Conservation (phyloP, 108 stramenopile genomes). For the Cyclotella baltica region DNA sequence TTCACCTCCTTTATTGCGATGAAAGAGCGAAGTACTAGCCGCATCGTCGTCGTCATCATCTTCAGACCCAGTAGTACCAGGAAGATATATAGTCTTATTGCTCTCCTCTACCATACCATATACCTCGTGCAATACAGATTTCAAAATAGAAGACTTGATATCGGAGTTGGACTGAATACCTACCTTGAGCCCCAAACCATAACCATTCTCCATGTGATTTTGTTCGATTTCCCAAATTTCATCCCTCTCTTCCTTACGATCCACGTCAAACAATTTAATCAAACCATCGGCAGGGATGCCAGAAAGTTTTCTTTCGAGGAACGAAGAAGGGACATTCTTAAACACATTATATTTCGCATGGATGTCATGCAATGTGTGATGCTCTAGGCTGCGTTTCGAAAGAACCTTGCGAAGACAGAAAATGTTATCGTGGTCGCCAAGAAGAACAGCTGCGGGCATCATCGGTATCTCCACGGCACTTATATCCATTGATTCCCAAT, state of each 20-base stretch:
- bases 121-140: constrained; percentile 9
- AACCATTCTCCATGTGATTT: neutral
- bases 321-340: neutral
- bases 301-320: neutral
- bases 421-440: constrained; percentile 16
- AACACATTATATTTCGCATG: neutral
- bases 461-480: constrained; percentile 4
- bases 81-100: constrained; percentile 14
- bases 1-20: constrained; percentile 13
- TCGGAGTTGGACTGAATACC: neutral
- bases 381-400: too few species aligned
- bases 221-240: neutral
- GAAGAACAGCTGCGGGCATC: constrained; percentile 14
- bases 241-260: neutral
- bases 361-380: too few species aligned
- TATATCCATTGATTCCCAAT: constrained; percentile 2
- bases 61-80: neutral
- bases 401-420: constrained; percentile 4
- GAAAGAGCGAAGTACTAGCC: constrained; percentile 3
- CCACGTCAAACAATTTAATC: neutral
- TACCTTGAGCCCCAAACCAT: constrained; percentile 17
- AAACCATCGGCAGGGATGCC: neutral
- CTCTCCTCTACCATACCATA: neutral
- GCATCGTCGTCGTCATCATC: neutral
- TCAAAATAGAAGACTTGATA: constrained; percentile 1